These are phyloP conservation scores for Mycosarcoma mackinlayi DNA, from an alignment of 1,284 basidiomycete genomes.

Conservation along the genomic window DNA sequence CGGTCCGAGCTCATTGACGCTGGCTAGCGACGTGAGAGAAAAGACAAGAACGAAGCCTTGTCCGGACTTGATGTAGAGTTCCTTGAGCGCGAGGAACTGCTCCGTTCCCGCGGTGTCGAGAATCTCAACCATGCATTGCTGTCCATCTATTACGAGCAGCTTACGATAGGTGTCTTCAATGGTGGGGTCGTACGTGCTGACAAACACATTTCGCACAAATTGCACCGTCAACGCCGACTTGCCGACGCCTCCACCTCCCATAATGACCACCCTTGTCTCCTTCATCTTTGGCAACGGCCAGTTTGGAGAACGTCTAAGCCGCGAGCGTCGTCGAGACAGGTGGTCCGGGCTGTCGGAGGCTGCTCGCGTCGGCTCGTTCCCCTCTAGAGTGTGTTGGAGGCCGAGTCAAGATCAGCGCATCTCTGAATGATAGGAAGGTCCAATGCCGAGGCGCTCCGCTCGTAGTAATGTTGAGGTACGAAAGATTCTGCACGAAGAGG, in stretches of 20 bases:
- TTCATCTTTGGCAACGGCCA: constrained; percentile 34
- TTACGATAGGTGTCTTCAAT: constrained; percentile 66
- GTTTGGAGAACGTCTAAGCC: neutral
- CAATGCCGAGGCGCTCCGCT: too few relatives aligned
- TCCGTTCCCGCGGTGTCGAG: constrained; percentile 64
- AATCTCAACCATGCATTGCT: constrained; percentile 60
- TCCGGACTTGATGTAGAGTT: constrained; percentile 61
- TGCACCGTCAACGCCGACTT: constrained; percentile 63
- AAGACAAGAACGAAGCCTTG: constrained; percentile 64
- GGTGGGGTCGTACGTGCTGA: constrained; percentile 63
- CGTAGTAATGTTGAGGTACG: too few relatives aligned
- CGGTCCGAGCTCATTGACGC: constrained; percentile 61
- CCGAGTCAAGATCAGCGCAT: too few relatives aligned
- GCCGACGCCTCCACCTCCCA: constrained; percentile 64
- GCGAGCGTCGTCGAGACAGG: neutral
- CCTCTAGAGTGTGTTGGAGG: too few relatives aligned
- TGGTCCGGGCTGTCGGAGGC: too few relatives aligned
- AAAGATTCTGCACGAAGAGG: too few relatives aligned
- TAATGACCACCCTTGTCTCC: constrained; percentile 58
- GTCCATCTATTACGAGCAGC: constrained; percentile 56
- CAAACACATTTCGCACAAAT: constrained; percentile 61
- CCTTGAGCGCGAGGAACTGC: constrained; percentile 63
- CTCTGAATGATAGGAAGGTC: too few relatives aligned
- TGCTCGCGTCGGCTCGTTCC: too few relatives aligned
- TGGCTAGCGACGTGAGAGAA: constrained; percentile 57